phyloP scores from a whole-genome alignment of 2,329 filamentous ascomycete species.

The Trichoderma pleuroti region DNA sequence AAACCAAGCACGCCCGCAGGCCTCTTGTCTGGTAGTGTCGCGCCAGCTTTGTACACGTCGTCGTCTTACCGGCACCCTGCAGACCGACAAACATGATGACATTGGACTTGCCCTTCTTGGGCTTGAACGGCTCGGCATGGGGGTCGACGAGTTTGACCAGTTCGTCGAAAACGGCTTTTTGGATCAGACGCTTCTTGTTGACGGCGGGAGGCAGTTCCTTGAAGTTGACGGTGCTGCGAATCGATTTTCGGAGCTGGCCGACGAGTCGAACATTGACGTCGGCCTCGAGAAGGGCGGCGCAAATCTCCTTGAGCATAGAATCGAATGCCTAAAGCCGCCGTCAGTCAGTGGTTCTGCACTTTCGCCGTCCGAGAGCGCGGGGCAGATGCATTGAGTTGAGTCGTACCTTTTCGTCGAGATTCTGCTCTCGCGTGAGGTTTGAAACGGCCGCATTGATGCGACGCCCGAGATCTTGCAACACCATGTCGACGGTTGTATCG shows the following conservation, averaged over 20 bases:
- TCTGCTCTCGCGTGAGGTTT: constrained; percentile 86
- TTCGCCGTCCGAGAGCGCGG: constrained; percentile 5
- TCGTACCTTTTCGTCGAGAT: constrained; percentile 88
- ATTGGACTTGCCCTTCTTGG: constrained; percentile 92
- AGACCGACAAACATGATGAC: constrained; percentile 99
- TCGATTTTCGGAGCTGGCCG: constrained; percentile 85
- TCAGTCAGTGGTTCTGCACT: neutral
- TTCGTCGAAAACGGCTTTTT: constrained; percentile 96
- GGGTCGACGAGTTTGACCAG: constrained; percentile 94
- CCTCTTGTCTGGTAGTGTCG: constrained; percentile 91
- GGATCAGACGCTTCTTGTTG: constrained; percentile 98
- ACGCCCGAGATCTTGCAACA: constrained; percentile 97
- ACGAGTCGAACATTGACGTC: constrained; percentile 97
- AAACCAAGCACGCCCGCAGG: constrained; percentile 90
- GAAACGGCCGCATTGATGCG: constrained; percentile 96
- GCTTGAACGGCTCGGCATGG: constrained; percentile 91
- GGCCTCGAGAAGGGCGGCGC: constrained; percentile 88
- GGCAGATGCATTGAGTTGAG: constrained; percentile 24
- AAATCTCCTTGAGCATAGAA: constrained; percentile 97
- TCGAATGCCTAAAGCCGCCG: constrained; percentile 71
- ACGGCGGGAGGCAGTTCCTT: constrained; percentile 85
- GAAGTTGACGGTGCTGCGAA: constrained; percentile 88
- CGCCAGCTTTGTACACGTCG: constrained; percentile 94
- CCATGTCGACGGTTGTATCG: constrained; percentile 57
- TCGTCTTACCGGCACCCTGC: constrained; percentile 96